Percentiles rank a stretch among this genome's conserved stretches.
These are phyloP conservation scores for Tephrocybe sp. DNA, from an alignment of 768 basidiomycete species.

Conservation along the genomic window DNA sequence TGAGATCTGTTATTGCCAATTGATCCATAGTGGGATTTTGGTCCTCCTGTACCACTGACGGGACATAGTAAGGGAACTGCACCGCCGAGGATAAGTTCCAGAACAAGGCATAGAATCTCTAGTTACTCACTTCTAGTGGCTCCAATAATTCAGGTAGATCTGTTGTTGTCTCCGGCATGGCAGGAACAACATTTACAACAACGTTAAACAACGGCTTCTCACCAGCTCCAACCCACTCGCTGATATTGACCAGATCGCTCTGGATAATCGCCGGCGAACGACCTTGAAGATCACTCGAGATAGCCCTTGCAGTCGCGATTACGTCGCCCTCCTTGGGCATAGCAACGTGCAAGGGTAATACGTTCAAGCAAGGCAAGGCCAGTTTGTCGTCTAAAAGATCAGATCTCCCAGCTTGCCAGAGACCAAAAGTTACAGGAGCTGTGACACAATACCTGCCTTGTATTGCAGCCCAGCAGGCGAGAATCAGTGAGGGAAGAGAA, in stretches of 20 bases:
- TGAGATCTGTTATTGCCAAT: slow-evolving; percentile 20
- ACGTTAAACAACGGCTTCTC: slow-evolving; percentile 38
- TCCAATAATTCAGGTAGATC: slow-evolving; percentile 22
- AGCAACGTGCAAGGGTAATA: slow-evolving; percentile 34
- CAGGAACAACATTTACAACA: slow-evolving; percentile 40
- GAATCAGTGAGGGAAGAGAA: slow-evolving; percentile 37
- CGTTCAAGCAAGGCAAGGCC: slow-evolving; percentile 44
- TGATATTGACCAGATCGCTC: slow-evolving; percentile 31
- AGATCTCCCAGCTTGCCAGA: slow-evolving; percentile 46
- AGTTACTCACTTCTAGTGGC: slow-evolving; percentile 31
- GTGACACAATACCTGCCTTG: slow-evolving; percentile 29
- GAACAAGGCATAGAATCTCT: too few species aligned
- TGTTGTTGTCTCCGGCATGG: slow-evolving; percentile 22
- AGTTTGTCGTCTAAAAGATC: slow-evolving; percentile 31
- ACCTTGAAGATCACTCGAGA: slow-evolving; percentile 32
- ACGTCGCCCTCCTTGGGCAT: slow-evolving; percentile 13
- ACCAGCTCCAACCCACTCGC: slow-evolving; percentile 32
- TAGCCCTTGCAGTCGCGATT: slow-evolving; percentile 26
- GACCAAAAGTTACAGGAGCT: slow-evolving; percentile 33
- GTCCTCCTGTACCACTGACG: slow-evolving; percentile 15
- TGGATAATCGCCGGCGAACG: slow-evolving; percentile 40
- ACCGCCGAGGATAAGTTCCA: neutral
- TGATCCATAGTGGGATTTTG: slow-evolving; percentile 14
- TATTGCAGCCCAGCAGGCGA: slow-evolving; percentile 41
- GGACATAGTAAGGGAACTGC: slow-evolving; percentile 36